Evolutionary conservation across 108 stramenopile genomes (phyloP), one percentile per base, ranked within the genome.

Genomic region (Cyclotella sp.): DNA sequence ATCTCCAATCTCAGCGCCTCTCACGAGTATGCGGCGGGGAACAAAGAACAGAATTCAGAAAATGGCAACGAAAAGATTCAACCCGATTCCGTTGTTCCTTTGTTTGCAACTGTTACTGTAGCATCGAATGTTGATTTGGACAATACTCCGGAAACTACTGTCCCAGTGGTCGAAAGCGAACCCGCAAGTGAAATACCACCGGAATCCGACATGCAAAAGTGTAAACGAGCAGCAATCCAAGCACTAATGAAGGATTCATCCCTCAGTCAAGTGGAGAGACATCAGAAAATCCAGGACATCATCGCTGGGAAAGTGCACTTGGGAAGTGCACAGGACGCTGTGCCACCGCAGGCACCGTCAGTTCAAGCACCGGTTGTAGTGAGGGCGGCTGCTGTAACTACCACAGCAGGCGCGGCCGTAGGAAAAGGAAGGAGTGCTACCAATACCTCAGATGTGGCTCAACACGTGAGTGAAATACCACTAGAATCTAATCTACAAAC

Each of bases 171-270:
- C 14, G 41, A n/a, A 40, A 11, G 14, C 18, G 14, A 15, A 63
- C 11, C 1, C 45, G 18, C 24, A 19, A 57, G 19, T 22, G 68
- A 68, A 68, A 68, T 53, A 52, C 46, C 68, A 27, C 47, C 27
- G 19, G 68, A 68, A 68, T 51, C 47, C 34, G 49, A 68, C n/a
- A 39, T 18, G 21, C 28, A 52, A 30, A 51, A 51, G 19, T 29
- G 40, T 18, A 68, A 76, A 68, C 66, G 75, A 0, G 39, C 47
- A 41, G 65, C 75, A 3, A 68, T 68, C 40, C 73, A 75, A 42
- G 39, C 10, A 0, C 63, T 75, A 1, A 75, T 45, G 70, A 40
- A 60, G 22, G 63, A 79, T 43, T 45, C 41, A 2, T 51, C 68
- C 5, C 34, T 78, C 41, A 49, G 66, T 27, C 21, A 72, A n/a